phyloP scores from a whole-genome alignment of 345 rosid species.

The Draba incana region DNA sequence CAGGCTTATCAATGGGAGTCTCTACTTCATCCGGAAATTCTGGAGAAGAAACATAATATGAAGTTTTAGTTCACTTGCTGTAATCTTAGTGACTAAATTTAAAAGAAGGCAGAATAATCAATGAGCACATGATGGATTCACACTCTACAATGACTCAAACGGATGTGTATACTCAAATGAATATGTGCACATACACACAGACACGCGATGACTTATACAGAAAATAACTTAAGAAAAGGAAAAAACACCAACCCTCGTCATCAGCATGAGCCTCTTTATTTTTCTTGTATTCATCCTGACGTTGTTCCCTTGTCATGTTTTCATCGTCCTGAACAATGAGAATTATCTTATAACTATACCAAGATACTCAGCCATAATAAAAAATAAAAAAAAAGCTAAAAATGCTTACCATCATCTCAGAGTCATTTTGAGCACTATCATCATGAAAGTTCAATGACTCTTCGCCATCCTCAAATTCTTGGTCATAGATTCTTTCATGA shows the following conservation, averaged over 20 bases:
- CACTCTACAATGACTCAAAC: not conserved
- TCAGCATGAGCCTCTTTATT: slow-evolving; percentile 88
- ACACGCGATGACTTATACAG: slow-evolving; percentile 3
- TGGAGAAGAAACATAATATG: slow-evolving; percentile 42
- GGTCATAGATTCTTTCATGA: slow-evolving; percentile 44
- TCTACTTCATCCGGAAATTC: slow-evolving; percentile 98
- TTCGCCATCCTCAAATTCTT: slow-evolving; percentile 64
- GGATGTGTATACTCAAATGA: not conserved
- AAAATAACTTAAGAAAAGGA: slow-evolving; percentile 11
- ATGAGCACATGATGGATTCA: slow-evolving; percentile 14
- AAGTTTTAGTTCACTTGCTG: slow-evolving; percentile 8
- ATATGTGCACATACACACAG: slow-evolving; percentile 8
- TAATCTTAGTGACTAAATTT: slow-evolving; percentile 9
- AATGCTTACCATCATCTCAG: slow-evolving; percentile 73
- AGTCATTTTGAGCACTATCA: slow-evolving; percentile 73
- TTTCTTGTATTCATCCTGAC: slow-evolving; percentile 75
- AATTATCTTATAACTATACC: slow-evolving; percentile 14
- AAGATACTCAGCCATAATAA: slow-evolving; percentile 6
- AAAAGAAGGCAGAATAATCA: slow-evolving; percentile 8
- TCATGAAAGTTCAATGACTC: slow-evolving; percentile 64
- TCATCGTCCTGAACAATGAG: slow-evolving; percentile 73
- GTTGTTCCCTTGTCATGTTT: slow-evolving; percentile 75
- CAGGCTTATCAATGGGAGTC: slow-evolving; percentile 82
- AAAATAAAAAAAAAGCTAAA: not conserved
- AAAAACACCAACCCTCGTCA: slow-evolving; percentile 70